Percentiles rank a stretch among this genome's conserved stretches.
These are phyloP conservation scores for Hypomontagnella submonticulosa DNA, from an alignment of 495 filamentous ascomycete species.

Conservation along the genomic window DNA sequence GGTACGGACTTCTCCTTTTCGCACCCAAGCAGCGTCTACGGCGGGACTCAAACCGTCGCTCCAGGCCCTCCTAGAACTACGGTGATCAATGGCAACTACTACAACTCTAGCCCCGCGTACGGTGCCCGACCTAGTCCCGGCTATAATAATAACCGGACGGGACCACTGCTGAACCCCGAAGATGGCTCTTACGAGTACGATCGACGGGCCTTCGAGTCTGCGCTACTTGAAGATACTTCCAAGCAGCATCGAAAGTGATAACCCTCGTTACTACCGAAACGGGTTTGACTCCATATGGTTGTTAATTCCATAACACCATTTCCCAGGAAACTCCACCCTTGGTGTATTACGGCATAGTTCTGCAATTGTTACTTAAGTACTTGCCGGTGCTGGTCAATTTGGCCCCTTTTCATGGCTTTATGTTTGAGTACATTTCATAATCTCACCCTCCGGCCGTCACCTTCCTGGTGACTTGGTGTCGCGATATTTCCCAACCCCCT, in stretches of 20 bases:
- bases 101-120: constrained; percentile 39
- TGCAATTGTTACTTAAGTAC: too few relatives aligned
- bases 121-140: constrained; percentile 35
- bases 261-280: not conserved
- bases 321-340: too few relatives aligned
- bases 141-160: constrained; percentile 33
- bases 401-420: too few relatives aligned
- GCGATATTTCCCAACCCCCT: too few relatives aligned
- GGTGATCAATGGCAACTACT: constrained; percentile 41
- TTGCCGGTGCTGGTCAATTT: too few relatives aligned
- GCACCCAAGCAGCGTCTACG: constrained; percentile 51
- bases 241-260: constrained; percentile 41
- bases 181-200: constrained; percentile 38
- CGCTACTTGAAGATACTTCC: constrained; percentile 33
- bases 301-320: too few relatives aligned
- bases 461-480: too few relatives aligned
- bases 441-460: too few relatives aligned
- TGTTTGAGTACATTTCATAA: too few relatives aligned
- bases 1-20: constrained; percentile 48
- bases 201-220: constrained; percentile 28
- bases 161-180: constrained; percentile 25
- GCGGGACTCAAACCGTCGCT: constrained; percentile 41
- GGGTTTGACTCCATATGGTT: too few relatives aligned
- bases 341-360: too few relatives aligned
- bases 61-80: constrained; percentile 23